A percentile compares a stretch with the other conserved stretches of the same genome.
These are phyloP conservation scores for Talaromyces rugulosus DNA, from an alignment of 2,329 filamentous ascomycete genomes.

Conservation along the genomic window DNA sequence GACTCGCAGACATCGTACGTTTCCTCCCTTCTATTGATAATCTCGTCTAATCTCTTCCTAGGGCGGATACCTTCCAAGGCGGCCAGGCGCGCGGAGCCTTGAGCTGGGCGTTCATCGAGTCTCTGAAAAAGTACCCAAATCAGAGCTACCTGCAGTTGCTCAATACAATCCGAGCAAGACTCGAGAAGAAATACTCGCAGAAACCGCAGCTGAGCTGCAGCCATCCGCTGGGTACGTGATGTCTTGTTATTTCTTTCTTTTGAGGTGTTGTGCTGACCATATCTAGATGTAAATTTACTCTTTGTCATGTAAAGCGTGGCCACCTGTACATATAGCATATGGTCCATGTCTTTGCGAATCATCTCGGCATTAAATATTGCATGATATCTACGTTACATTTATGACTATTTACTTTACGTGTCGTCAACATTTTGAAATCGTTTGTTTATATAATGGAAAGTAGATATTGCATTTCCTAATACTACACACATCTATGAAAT, in stretches of 20 bases:
- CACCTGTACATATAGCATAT: neutral
- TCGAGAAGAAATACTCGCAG: conserved; percentile 83
- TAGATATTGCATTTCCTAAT: neutral
- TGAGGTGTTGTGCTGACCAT: conserved; percentile 11
- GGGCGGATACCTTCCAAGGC: conserved; percentile 83
- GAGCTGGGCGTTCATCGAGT: conserved; percentile 92
- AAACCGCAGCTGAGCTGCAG: conserved; percentile 96
- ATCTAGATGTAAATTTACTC: conserved; percentile 58
- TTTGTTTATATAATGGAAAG: neutral
- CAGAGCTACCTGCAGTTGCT: conserved; percentile 93
- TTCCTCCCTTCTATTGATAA: neutral
- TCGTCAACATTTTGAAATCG: too few species aligned
- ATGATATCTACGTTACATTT: neutral
- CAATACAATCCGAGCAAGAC: conserved; percentile 86
- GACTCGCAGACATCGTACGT: conserved; percentile 71
- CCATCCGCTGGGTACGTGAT: conserved; percentile 78
- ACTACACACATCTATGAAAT: neutral
- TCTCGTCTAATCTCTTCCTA: conserved; percentile 32
- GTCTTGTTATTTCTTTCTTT: conserved; percentile 1
- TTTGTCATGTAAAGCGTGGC: conserved; percentile 57
- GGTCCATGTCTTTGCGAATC: neutral
- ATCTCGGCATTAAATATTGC: neutral
- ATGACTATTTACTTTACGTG: neutral
- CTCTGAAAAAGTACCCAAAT: conserved; percentile 82
- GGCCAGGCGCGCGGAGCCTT: conserved; percentile 92